Evolutionary conservation across 1,139 yeast genomes (phyloP).

Genomic region (Suhomyces coccinellae): DNA sequence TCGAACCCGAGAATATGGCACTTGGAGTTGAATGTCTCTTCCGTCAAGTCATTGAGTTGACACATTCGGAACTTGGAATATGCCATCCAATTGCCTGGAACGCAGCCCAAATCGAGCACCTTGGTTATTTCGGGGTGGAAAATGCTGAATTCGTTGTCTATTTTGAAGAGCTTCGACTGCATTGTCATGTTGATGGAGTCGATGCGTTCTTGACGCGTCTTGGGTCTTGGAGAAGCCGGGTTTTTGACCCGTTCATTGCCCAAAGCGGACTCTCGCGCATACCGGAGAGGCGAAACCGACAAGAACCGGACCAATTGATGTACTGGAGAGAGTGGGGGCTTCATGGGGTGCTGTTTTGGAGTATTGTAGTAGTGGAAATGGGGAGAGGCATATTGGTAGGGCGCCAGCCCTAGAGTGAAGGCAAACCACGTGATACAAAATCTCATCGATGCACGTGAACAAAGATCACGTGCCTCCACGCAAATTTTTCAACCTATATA

Average conservation of each 20-base stretch:
- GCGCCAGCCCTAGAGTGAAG: slow-evolving; percentile 5
- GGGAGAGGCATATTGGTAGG: neutral
- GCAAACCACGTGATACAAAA: neutral
- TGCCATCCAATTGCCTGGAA: slow-evolving; percentile 96
- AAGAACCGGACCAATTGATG: slow-evolving; percentile 1
- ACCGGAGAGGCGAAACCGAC: neutral
- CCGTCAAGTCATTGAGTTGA: slow-evolving; percentile 30
- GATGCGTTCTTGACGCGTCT: slow-evolving; percentile 29
- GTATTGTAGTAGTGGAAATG: neutral
- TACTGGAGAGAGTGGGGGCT: neutral
- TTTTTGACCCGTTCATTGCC: slow-evolving; percentile 11
- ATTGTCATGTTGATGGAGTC: slow-evolving; percentile 25
- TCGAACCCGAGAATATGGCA: slow-evolving; percentile 86
- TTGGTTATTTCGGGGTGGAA: slow-evolving; percentile 28
- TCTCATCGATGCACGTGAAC: neutral
- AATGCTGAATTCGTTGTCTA: slow-evolving; percentile 32
- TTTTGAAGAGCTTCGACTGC: slow-evolving; percentile 27
- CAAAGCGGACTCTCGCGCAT: slow-evolving; percentile 13
- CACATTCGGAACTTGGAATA: slow-evolving; percentile 52
- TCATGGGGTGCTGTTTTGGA: neutral
- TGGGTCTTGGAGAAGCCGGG: slow-evolving; percentile 12
- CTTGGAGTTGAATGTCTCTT: slow-evolving; percentile 51
- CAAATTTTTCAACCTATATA: slow-evolving; percentile 9
- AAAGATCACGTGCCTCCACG: neutral
- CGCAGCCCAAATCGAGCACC: slow-evolving; percentile 63